phyloP scores from a whole-genome alignment of 306 rosid genomes.

The Cajanus cajan region DNA sequence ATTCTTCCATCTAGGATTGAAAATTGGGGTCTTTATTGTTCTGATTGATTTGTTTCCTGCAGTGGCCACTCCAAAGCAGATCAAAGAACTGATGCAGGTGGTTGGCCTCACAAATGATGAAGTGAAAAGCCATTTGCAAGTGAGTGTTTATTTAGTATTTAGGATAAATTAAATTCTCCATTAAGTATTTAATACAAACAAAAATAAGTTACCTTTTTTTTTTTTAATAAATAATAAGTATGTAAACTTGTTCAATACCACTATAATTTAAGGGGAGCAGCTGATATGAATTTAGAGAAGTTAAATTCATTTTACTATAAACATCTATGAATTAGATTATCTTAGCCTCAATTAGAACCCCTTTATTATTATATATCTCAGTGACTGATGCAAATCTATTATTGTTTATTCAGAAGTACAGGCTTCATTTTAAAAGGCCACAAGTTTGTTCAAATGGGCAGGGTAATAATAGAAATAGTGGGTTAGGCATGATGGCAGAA shows the following conservation, averaged over 20 bases:
- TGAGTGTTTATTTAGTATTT: neutral
- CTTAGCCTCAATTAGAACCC: too few species aligned
- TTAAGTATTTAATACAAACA: too few species aligned
- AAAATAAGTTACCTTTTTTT: too few species aligned
- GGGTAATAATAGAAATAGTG: slow-evolving; percentile 25
- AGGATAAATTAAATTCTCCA: too few species aligned
- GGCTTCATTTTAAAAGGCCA: slow-evolving; percentile 67
- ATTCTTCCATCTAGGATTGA: neutral
- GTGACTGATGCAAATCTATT: neutral
- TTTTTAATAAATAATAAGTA: too few species aligned
- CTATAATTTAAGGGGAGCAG: too few species aligned
- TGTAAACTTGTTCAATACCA: too few species aligned
- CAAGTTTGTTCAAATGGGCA: slow-evolving; percentile 35
- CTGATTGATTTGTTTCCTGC: slow-evolving; percentile 13
- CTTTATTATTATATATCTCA: neutral
- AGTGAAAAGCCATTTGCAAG: slow-evolving; percentile 92
- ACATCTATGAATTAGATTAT: too few species aligned
- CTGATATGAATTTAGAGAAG: too few species aligned
- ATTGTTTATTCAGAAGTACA: slow-evolving; percentile 61
- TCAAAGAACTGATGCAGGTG: slow-evolving; percentile 79
- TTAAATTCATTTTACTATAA: too few species aligned
- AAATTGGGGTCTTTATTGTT: neutral
- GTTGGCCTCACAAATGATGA: slow-evolving; percentile 86
- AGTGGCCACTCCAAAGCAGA: slow-evolving; percentile 90
- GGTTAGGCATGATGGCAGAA: slow-evolving; percentile 38